phyloP scores from a whole-genome alignment of 345 rosid species.

The Zanthoxylum bungeanum region DNA sequence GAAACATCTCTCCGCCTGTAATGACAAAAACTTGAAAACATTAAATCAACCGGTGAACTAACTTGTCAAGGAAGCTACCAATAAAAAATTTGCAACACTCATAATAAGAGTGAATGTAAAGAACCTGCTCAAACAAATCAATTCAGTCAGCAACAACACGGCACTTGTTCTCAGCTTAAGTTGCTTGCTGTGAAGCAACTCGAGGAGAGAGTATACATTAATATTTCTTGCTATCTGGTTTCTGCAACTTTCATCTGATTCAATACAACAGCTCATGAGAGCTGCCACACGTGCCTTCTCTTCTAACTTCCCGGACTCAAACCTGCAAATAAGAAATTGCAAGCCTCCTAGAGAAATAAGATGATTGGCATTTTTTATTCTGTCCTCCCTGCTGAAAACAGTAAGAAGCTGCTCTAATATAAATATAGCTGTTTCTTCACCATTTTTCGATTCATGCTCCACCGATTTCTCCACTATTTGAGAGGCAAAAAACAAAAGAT shows the following conservation, averaged over 20 bases:
- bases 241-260: conserved; percentile 52
- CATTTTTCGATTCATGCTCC: conserved; percentile 8
- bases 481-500: conserved; percentile 28
- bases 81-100: not conserved
- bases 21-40: not conserved
- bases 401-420: conserved; percentile 46
- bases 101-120: conserved; percentile 2
- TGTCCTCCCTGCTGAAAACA: conserved; percentile 31
- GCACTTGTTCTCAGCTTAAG: conserved; percentile 35
- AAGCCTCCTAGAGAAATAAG: conserved; percentile 50
- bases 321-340: conserved; percentile 41
- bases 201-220: conserved; percentile 34
- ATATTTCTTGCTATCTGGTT: conserved; percentile 34
- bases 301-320: conserved; percentile 31
- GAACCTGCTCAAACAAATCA: conserved; percentile 54
- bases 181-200: conserved; percentile 42
- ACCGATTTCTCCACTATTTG: conserved; percentile 15
- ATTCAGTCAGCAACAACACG: conserved; percentile 38
- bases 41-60: not conserved
- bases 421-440: conserved; percentile 28
- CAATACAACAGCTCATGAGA: conserved; percentile 43
- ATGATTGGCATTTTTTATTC: conserved; percentile 35
- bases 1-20: conserved; percentile 43
- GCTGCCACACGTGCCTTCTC: conserved; percentile 35
- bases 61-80: not conserved